Percentiles rank a stretch among this genome's conserved stretches.
These are phyloP conservation scores for Chytriomyces confervae DNA, from an alignment of 192 early-diverging fungal species.

Conservation along the genomic window DNA sequence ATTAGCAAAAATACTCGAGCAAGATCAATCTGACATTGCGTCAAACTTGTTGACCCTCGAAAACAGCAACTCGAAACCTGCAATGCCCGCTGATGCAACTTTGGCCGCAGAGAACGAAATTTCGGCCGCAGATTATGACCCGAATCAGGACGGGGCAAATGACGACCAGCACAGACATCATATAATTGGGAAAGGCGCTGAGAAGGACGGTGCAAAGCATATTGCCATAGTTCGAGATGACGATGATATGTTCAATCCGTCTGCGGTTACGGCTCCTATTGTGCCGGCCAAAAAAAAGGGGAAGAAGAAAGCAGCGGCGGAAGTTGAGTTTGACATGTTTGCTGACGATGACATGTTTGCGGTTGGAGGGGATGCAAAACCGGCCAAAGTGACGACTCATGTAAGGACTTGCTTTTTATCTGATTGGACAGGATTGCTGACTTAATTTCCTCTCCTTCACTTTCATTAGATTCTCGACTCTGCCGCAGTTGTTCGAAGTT, in stretches of 20 bases:
- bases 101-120: conserved; percentile 31
- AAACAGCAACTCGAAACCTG: not conserved
- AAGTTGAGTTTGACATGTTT: conserved; percentile 68
- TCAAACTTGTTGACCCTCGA: not conserved
- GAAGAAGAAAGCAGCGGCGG: conserved; percentile 9
- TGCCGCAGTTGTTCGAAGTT: conserved; percentile 45
- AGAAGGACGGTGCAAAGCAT: not conserved
- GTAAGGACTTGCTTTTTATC: conserved; percentile 30
- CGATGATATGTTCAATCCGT: conserved; percentile 37
- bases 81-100: not conserved
- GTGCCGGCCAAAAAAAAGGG: not conserved
- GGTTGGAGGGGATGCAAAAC: conserved; percentile 35
- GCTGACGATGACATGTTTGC: conserved; percentile 80
- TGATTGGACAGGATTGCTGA: not conserved
- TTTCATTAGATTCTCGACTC: conserved; percentile 47
- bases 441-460: too few relatives aligned
- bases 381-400: conserved; percentile 33
- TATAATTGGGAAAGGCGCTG: not conserved
- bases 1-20: too few relatives aligned
- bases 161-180: conserved; percentile 56
- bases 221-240: conserved; percentile 27
- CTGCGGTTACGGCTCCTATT: not conserved
- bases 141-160: conserved; percentile 70
- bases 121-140: conserved; percentile 79
- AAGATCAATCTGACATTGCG: too few relatives aligned